Conservation (phyloP, 352 stramenopile species). For the Halophytophthora batemanensis region DNA sequence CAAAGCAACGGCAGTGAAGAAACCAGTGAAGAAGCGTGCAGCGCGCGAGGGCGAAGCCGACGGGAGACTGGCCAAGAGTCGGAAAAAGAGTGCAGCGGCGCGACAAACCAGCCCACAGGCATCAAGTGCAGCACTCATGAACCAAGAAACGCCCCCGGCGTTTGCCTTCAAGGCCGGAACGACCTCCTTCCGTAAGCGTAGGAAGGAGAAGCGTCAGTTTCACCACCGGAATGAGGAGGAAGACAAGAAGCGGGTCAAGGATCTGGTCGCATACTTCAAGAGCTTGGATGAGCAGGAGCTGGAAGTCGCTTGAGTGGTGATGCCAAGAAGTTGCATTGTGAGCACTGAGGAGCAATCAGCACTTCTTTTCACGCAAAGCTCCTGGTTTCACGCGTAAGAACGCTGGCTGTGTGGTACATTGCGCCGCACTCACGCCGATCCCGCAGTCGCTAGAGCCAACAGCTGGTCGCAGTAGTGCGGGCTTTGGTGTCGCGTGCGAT, state of each 20-base stretch:
- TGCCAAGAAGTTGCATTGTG: background rate
- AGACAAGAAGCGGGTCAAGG: conserved; percentile 48
- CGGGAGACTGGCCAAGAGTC: conserved; percentile 13
- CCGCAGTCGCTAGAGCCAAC: conserved; percentile 33
- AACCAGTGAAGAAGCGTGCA: background rate
- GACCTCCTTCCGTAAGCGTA: conserved; percentile 45
- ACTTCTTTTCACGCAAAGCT: conserved; percentile 8
- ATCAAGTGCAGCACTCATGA: conserved; percentile 1
- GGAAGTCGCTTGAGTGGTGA: conserved; percentile 28
- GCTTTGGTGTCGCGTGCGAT: conserved; percentile 65
- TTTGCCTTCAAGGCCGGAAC: conserved; percentile 51
- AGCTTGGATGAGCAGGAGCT: conserved; percentile 55
- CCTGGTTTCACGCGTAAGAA: background rate
- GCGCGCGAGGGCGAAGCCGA: conserved; percentile 4
- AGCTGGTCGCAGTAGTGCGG: conserved; percentile 75
- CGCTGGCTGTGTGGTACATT: background rate
- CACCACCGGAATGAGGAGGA: conserved; percentile 33
- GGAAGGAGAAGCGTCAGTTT: conserved; percentile 33
- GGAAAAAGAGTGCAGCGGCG: conserved; percentile 1
- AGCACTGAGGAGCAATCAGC: background rate
- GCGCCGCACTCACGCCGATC: conserved; percentile 20
- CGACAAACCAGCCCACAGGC: background rate
- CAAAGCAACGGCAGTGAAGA: conserved; percentile 6
- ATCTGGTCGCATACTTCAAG: conserved; percentile 62
- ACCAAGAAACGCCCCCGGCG: conserved; percentile 44